A percentile compares a stretch with the other conserved stretches of the same genome.
These are phyloP conservation scores for Miscanthus lutarioriparius DNA, from an alignment of 176 grass and related monocot genomes.

Conservation along the genomic window DNA sequence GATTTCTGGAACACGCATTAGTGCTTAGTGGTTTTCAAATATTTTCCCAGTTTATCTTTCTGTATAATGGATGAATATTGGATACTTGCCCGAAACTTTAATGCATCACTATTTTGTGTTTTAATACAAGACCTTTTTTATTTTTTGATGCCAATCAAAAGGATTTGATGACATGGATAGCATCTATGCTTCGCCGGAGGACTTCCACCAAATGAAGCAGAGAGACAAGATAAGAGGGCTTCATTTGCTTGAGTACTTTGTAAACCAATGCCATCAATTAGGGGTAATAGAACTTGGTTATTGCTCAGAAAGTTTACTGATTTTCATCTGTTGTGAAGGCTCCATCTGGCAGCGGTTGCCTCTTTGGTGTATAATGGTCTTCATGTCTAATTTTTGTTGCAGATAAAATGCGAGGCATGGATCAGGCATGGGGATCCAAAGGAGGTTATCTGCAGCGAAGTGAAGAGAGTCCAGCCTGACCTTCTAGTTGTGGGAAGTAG, in stretches of 20 bases:
- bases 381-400: slow-evolving; percentile 31
- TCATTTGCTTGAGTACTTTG: slow-evolving; percentile 94
- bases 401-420: slow-evolving; percentile 95
- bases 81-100: slow-evolving; percentile 7
- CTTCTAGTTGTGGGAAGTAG: slow-evolving; percentile 83
- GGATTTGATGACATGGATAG: slow-evolving; percentile 98
- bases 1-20: slow-evolving; percentile 2
- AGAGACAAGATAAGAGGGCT: slow-evolving; percentile 86
- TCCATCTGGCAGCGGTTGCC: background rate
- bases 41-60: background rate
- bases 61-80: background rate
- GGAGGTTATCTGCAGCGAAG: slow-evolving; percentile 85
- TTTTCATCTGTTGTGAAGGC: slow-evolving; percentile 32
- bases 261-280: slow-evolving; percentile 73
- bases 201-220: slow-evolving; percentile 72
- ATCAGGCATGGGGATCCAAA: slow-evolving; percentile 77
- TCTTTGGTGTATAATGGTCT: slow-evolving; percentile 13
- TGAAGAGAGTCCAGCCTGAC: slow-evolving; percentile 81
- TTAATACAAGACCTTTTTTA: background rate
- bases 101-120: slow-evolving; percentile 14
- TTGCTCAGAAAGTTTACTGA: background rate
- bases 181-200: slow-evolving; percentile 82
- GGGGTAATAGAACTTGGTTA: slow-evolving; percentile 57
- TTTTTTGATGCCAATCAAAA: slow-evolving; percentile 45
- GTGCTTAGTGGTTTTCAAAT: background rate